Percentiles rank a stretch among this genome's conserved stretches.
Evolutionary conservation across 805 yeast species (phyloP).

Genomic region (Nadsonia fulvescens): DNA sequence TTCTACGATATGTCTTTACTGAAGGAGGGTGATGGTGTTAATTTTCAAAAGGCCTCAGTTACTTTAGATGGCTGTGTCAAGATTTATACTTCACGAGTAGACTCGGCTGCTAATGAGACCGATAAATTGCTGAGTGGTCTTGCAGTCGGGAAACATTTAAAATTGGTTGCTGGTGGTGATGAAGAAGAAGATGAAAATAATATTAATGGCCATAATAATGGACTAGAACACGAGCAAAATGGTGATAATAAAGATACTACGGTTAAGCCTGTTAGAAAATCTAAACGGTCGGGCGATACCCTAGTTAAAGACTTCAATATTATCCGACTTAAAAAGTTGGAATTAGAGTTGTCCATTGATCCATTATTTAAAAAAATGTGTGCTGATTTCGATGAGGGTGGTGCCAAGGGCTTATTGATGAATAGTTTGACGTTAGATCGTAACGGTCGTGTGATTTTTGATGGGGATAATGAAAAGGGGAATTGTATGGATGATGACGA

Average conservation of each 20-base stretch:
- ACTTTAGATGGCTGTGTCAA: slow-evolving; percentile 90
- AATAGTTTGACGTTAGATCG: slow-evolving; percentile 27
- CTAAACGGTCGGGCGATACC: no score
- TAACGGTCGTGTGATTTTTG: slow-evolving; percentile 45
- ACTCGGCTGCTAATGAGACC: slow-evolving; percentile 80
- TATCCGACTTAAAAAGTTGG: slow-evolving; percentile 17
- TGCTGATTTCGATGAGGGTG: slow-evolving; percentile 29
- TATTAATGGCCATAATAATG: no score
- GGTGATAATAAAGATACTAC: slow-evolving; percentile 11
- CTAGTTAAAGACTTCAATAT: slow-evolving; percentile 16
- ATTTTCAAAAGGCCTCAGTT: slow-evolving; percentile 80
- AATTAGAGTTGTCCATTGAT: slow-evolving; percentile 22
- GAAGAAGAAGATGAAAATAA: slow-evolving; percentile 11
- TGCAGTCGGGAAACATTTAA: slow-evolving; percentile 20
- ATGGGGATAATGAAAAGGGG: slow-evolving; percentile 34
- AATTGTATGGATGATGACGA: slow-evolving; percentile 6
- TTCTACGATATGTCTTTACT: slow-evolving; percentile 67
- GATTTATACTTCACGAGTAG: slow-evolving; percentile 79
- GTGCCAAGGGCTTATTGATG: slow-evolving; percentile 28
- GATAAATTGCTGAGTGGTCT: slow-evolving; percentile 67
- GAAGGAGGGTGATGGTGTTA: slow-evolving; percentile 59
- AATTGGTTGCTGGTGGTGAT: slow-evolving; percentile 9
- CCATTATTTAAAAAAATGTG: slow-evolving; percentile 25
- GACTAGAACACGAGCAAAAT: slow-evolving; percentile 9
- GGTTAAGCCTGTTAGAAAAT: slow-evolving; percentile 11